Conservation (phyloP, 1,139 yeast species). For the Diutina mesorugosa region DNA sequence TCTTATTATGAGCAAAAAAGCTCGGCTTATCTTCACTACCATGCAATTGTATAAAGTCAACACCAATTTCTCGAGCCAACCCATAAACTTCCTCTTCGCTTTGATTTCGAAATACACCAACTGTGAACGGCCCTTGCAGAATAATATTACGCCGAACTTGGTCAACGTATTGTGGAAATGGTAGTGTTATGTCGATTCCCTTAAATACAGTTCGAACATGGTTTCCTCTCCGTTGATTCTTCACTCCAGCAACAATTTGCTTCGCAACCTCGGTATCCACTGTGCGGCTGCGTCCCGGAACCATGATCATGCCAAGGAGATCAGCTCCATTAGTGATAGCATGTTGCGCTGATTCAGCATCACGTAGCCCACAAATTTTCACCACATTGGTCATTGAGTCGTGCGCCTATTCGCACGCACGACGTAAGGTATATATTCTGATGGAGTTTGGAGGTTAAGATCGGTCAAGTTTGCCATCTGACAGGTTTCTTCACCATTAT, state of each 20-base stretch:
- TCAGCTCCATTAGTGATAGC: constrained; percentile 69
- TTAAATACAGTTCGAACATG: constrained; percentile 5
- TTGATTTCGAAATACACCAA: constrained; percentile 89
- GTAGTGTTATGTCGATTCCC: constrained; percentile 14
- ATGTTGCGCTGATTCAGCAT: constrained; percentile 49
- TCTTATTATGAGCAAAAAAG: constrained; percentile 29
- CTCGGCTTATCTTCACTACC: constrained; percentile 63
- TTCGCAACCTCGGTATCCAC: constrained; percentile 42
- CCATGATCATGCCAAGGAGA: constrained; percentile 73
- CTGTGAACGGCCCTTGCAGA: constrained; percentile 56
- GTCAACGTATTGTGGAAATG: constrained; percentile 16
- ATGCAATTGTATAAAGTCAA: constrained; percentile 82
- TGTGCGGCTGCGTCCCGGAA: constrained; percentile 70
- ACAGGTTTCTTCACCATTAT: neutral
- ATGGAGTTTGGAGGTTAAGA: too few relatives aligned
- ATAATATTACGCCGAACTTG: constrained; percentile 13
- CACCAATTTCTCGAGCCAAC: constrained; percentile 30
- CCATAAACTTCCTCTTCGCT: constrained; percentile 43
- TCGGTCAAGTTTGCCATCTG: neutral
- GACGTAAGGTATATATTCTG: too few relatives aligned
- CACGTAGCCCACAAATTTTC: constrained; percentile 75
- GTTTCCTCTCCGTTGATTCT: neutral
- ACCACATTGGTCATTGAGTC: constrained; percentile 21
- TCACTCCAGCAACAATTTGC: constrained; percentile 20
- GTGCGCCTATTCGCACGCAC: neutral